Conservation (phyloP, 176 grass and related monocot species). For the Cymbopogon citratus region DNA sequence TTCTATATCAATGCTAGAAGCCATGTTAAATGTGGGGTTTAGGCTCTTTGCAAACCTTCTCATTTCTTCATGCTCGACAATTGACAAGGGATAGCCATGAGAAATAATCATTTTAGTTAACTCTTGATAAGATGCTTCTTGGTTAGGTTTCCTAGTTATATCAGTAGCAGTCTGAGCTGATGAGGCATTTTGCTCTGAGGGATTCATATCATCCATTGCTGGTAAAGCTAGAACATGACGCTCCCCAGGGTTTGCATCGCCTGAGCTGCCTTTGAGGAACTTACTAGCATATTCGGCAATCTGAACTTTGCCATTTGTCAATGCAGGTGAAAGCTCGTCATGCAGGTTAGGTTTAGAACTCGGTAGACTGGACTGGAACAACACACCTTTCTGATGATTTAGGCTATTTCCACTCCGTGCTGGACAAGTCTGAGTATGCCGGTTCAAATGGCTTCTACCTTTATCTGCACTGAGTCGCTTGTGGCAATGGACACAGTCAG, state of each 20-base stretch:
- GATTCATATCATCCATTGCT: conserved; percentile 19
- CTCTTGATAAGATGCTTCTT: conserved; percentile 45
- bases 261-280: conserved; percentile 10
- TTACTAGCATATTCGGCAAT: conserved; percentile 53
- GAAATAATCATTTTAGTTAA: conserved; percentile 42
- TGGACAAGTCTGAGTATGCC: conserved; percentile 35
- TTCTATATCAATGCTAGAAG: conserved; percentile 45
- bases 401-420: conserved; percentile 21
- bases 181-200: conserved; percentile 13
- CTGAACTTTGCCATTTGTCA: conserved; percentile 58
- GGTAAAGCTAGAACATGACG: conserved; percentile 45
- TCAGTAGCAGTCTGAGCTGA: conserved; percentile 6
- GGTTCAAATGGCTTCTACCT: conserved; percentile 46
- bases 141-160: conserved; percentile 28
- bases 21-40: conserved; percentile 48
- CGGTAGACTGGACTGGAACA: conserved; percentile 23
- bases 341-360: conserved; percentile 33
- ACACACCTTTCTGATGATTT: conserved; percentile 24
- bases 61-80: conserved; percentile 55
- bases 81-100: conserved; percentile 50
- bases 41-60: conserved; percentile 45
- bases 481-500: conserved; percentile 49
- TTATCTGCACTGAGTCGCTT: conserved; percentile 45
- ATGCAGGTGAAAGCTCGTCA: conserved; percentile 47
- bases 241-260: background rate